phyloP scores from a whole-genome alignment of 306 rosid species.

The Arachis stenosperma region DNA sequence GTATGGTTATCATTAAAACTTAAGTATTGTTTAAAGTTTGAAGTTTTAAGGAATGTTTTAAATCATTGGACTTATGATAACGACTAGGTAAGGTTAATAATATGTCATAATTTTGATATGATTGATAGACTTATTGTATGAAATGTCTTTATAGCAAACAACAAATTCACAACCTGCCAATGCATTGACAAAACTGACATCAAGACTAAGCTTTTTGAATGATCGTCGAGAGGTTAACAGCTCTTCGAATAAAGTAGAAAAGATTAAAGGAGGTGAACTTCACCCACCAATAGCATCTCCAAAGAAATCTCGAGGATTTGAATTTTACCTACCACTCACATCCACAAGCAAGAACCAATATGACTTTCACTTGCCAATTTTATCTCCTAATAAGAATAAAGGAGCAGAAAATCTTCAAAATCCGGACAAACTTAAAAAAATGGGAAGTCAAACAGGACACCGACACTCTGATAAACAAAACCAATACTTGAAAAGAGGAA shows the following conservation, averaged over 20 bases:
- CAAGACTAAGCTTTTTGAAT: conserved; percentile 69
- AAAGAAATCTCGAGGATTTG: conserved; percentile 35
- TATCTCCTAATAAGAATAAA: conserved; percentile 37
- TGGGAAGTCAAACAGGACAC: conserved; percentile 44
- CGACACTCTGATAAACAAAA: conserved; percentile 42
- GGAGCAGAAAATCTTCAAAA: conserved; percentile 20
- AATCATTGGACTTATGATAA: not conserved
- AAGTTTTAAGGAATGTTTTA: not conserved
- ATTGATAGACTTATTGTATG: not conserved
- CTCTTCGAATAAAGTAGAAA: conserved; percentile 9
- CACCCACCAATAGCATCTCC: conserved; percentile 36
- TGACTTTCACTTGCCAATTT: conserved; percentile 30
- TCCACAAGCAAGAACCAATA: conserved; percentile 36
- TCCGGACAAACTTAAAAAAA: conserved; percentile 47
- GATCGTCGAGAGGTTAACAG: conserved; percentile 39
- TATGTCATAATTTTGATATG: conserved; percentile 1
- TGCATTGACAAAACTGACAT: conserved; percentile 64
- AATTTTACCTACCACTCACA: conserved; percentile 27
- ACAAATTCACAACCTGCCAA: conserved; percentile 44
- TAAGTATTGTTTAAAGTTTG: not conserved
- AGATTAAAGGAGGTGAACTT: conserved; percentile 41
- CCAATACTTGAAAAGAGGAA: conserved; percentile 59
- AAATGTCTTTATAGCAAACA: conserved; percentile 46
- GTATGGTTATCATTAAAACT: not conserved
- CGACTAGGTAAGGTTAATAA: conserved; percentile 3